A percentile compares a stretch with the other conserved stretches of the same genome.
Evolutionary conservation across 2,329 filamentous ascomycete species (phyloP).

Genomic region (Huntiella moniliformis): DNA sequence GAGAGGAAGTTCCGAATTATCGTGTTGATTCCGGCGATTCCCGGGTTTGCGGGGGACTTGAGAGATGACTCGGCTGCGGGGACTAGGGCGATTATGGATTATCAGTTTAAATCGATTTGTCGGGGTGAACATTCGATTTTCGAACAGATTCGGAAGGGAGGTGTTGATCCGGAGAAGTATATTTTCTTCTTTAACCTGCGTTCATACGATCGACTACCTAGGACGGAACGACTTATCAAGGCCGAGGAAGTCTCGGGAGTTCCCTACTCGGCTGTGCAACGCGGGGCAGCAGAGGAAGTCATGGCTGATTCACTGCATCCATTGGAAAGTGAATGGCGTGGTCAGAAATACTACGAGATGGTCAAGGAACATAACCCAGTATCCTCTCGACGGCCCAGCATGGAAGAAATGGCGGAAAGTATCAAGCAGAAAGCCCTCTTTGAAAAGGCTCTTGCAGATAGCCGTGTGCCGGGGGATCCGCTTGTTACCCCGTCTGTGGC

Average conservation of each 20-base stretch:
- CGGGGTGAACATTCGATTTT: slow-evolving; percentile 85
- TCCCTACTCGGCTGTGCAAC: slow-evolving; percentile 69
- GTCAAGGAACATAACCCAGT: slow-evolving; percentile 17
- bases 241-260: slow-evolving; percentile 69
- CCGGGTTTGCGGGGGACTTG: slow-evolving; percentile 85
- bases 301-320: slow-evolving; percentile 39
- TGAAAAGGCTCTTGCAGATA: slow-evolving; percentile 19
- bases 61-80: slow-evolving; percentile 66
- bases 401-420: slow-evolving; percentile 30
- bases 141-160: slow-evolving; percentile 51
- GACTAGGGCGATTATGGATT: slow-evolving; percentile 92
- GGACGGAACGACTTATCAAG: slow-evolving; percentile 51
- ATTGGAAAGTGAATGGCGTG: slow-evolving; percentile 56
- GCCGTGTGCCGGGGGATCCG: not conserved
- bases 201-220: slow-evolving; percentile 81
- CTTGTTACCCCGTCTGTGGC: slow-evolving; percentile 35
- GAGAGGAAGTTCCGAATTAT: slow-evolving; percentile 80
- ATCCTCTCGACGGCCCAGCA: slow-evolving; percentile 27
- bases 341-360: slow-evolving; percentile 15
- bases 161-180: slow-evolving; percentile 59
- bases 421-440: slow-evolving; percentile 21
- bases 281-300: slow-evolving; percentile 73
- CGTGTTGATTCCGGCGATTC: slow-evolving; percentile 74
- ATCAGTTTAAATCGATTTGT: slow-evolving; percentile 91
- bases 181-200: slow-evolving; percentile 90